These are phyloP conservation scores for Lyophyllum atratum DNA, from an alignment of 768 basidiomycete species.

Conservation along the genomic window DNA sequence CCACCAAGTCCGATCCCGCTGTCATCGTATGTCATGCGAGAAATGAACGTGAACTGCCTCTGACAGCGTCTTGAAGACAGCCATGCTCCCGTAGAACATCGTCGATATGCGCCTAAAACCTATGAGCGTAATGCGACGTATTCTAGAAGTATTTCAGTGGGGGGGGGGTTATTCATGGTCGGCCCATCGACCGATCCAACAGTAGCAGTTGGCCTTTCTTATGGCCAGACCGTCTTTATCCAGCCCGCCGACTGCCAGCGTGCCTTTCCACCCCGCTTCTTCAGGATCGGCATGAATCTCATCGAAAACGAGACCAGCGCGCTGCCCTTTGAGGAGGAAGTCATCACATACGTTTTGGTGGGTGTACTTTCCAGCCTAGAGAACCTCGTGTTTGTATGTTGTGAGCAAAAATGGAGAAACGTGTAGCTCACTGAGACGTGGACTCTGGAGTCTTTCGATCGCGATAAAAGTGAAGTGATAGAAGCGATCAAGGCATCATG, in stretches of 20 bases:
- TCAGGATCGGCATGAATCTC: slow-evolving; percentile 35
- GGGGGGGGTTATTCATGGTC: not conserved
- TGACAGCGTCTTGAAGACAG: too few relatives aligned
- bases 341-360: slow-evolving; percentile 47
- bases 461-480: slow-evolving; percentile 48
- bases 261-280: slow-evolving; percentile 49
- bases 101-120: too few relatives aligned
- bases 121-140: too few relatives aligned
- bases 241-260: slow-evolving; percentile 45
- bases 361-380: slow-evolving; percentile 63
- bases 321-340: slow-evolving; percentile 46
- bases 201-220: slow-evolving; percentile 61
- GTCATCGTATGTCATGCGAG: too few relatives aligned
- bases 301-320: slow-evolving; percentile 47
- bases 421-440: slow-evolving; percentile 54
- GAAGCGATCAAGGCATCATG: slow-evolving; percentile 60
- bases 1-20: too few relatives aligned
- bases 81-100: too few relatives aligned
- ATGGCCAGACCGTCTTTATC: slow-evolving; percentile 46
- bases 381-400: not conserved
- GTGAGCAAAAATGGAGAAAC: not conserved
- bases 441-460: slow-evolving; percentile 38
- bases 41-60: too few relatives aligned
- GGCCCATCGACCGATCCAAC: slow-evolving; percentile 63
- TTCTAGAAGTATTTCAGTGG: too few relatives aligned